phyloP scores from a whole-genome alignment of 2,329 filamentous ascomycete species.

The Geosmithia flava region DNA sequence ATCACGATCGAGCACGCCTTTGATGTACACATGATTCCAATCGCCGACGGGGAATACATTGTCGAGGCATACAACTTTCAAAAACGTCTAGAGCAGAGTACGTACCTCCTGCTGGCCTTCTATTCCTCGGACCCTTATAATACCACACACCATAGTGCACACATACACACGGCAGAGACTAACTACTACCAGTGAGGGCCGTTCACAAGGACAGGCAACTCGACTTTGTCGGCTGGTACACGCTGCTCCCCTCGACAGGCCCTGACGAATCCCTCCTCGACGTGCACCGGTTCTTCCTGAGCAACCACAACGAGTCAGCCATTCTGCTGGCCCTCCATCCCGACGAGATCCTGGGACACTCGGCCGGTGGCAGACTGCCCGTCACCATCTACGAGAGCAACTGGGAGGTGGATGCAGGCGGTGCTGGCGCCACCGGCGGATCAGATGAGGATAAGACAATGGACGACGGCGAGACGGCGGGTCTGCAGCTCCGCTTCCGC shows the following conservation, averaged over 20 bases:
- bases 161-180: background rate
- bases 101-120: constrained; percentile 12
- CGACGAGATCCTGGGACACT: constrained; percentile 35
- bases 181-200: constrained; percentile 52
- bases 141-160: background rate
- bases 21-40: constrained; percentile 28
- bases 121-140: background rate
- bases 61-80: constrained; percentile 45
- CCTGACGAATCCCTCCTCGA: constrained; percentile 58
- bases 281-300: constrained; percentile 67
- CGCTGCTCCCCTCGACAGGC: constrained; percentile 59
- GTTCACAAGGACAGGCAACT: constrained; percentile 78
- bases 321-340: constrained; percentile 82
- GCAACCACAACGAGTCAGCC: constrained; percentile 70
- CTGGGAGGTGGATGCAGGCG: constrained; percentile 51
- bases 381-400: constrained; percentile 84
- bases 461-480: constrained; percentile 41
- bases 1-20: constrained; percentile 91
- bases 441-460: constrained; percentile 58
- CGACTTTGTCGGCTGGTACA: constrained; percentile 88
- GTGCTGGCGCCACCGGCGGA: constrained; percentile 16
- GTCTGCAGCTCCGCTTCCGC: constrained; percentile 59
- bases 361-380: constrained; percentile 69
- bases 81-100: constrained; percentile 74
- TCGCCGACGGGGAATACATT: constrained; percentile 37